Base-by-base conservation (phyloP, 1,284 basidiomycete species). In the Fomitopsis betulina region DNA sequence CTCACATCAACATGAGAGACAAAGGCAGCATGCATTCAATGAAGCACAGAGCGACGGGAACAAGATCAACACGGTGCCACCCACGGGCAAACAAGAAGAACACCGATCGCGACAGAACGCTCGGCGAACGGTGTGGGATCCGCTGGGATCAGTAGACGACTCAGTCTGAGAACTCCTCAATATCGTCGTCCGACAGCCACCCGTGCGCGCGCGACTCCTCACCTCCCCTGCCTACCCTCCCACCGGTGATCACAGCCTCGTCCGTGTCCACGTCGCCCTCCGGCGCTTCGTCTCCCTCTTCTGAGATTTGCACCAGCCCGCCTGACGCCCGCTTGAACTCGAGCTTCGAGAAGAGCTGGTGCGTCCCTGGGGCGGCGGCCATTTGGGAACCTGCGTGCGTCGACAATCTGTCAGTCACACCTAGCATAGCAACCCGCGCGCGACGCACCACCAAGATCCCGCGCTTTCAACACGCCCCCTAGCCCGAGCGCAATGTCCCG, bases 131-230 rank as follows among this genome's bases (percentile, higher is more conserved):
- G n/a, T n/a, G n/a, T n/a, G n/a, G n/a, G n/a, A n/a, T n/a, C n/a
- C n/a, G n/a, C n/a, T n/a, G n/a, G n/a, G n/a, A n/a, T n/a, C n/a
- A n/a, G n/a, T n/a, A 37, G 9, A 9, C 35, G 13, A 75, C 1
- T 96, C 91, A 96, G 96, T 3, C 98, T 51, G 49, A 59, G 51
- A 59, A 59, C 5, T 87, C 84, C 62, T 87, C 84, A 57, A 90
- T 90, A 65, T 89, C 87, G 67, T 91, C 88, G 17, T 75, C 78
- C 56, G 86, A 84, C 64, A 89, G 67, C 83, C 84, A 89, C 13
- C 79, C 81, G n/a, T 79, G 82, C 47, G 62, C 60, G n/a, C 47
- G 57, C 10, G 54, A 51, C 12, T 68, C 62, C 27, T 62, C 67
- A 2, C 58, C 60, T 7, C 56, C 60, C 23, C 51, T 25, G 12